Conservation (phyloP, 106 monocot species). For the Allium sativum region DNA sequence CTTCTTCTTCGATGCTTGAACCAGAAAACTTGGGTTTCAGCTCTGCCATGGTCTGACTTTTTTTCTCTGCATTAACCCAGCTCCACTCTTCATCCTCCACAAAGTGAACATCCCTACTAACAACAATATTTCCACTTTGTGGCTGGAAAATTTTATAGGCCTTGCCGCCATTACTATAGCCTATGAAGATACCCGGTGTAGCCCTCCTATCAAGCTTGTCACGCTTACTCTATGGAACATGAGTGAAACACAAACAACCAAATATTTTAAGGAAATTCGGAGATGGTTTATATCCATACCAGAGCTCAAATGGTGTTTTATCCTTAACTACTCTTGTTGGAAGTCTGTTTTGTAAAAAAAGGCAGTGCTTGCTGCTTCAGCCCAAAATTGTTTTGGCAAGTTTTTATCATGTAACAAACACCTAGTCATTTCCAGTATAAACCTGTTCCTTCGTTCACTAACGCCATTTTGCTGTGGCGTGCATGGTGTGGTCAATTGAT, state of each 20-base stretch:
- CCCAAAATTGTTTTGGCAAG: not conserved
- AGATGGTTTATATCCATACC: slow-evolving; percentile 5
- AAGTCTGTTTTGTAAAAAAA: not conserved
- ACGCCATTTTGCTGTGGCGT: slow-evolving; percentile 5
- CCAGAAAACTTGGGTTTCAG: no score
- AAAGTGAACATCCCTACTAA: no score
- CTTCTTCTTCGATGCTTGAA: not conserved
- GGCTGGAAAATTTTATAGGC: no score
- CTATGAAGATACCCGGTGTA: not conserved
- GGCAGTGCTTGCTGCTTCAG: slow-evolving; percentile 1
- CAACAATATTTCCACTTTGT: no score
- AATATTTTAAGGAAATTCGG: slow-evolving; percentile 3
- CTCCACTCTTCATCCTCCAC: no score
- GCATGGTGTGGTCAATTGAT: slow-evolving; percentile 1
- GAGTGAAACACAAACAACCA: slow-evolving; percentile 3
- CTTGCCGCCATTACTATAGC: no score
- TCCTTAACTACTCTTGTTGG: not conserved
- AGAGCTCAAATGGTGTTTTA: slow-evolving; percentile 1
- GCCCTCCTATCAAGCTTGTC: not conserved
- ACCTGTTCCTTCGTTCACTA: not conserved
- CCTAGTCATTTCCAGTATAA: slow-evolving; percentile 4
- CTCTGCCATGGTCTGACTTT: no score
- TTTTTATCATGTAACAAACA: slow-evolving; percentile 2
- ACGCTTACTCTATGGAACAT: not conserved
- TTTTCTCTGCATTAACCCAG: no score